phyloP scores from a whole-genome alignment of 1,284 basidiomycete species.

The Ganoderma boninense region DNA sequence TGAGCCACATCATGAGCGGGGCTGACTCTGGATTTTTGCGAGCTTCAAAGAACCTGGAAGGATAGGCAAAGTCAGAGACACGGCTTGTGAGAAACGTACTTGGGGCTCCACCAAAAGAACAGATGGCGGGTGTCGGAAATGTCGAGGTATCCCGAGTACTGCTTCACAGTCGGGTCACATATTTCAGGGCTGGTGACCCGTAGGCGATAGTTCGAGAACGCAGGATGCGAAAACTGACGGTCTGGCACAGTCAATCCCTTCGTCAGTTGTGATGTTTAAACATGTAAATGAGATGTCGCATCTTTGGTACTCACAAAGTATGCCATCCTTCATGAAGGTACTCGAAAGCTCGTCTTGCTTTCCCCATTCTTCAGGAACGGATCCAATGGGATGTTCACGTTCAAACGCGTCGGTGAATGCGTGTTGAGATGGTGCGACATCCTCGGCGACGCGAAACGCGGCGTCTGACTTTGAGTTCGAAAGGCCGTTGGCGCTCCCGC shows the following conservation, averaged over 20 bases:
- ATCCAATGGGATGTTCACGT: neutral
- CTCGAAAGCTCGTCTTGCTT: neutral
- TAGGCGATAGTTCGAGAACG: conserved; percentile 74
- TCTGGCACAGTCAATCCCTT: conserved; percentile 49
- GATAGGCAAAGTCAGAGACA: neutral
- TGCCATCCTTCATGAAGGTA: neutral
- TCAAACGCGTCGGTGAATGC: neutral
- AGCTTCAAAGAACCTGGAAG: conserved; percentile 83
- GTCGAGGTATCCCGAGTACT: conserved; percentile 92
- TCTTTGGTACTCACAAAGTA: neutral
- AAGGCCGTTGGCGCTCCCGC: neutral
- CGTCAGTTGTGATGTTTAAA: neutral
- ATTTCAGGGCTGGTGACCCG: conserved; percentile 76
- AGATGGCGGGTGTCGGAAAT: conserved; percentile 87
- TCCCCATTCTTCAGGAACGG: neutral
- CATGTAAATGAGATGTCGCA: neutral
- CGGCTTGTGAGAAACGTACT: neutral
- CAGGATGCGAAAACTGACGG: conserved; percentile 78
- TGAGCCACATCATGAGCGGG: conserved; percentile 90
- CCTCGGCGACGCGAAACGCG: neutral
- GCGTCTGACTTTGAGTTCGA: neutral
- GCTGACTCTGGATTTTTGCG: conserved; percentile 76
- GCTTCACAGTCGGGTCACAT: conserved; percentile 86
- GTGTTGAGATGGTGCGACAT: neutral
- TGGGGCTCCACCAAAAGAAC: conserved; percentile 77